Base-by-base conservation (phyloP, 2,329 filamentous ascomycete genomes). In the Aspergillus terreus region DNA sequence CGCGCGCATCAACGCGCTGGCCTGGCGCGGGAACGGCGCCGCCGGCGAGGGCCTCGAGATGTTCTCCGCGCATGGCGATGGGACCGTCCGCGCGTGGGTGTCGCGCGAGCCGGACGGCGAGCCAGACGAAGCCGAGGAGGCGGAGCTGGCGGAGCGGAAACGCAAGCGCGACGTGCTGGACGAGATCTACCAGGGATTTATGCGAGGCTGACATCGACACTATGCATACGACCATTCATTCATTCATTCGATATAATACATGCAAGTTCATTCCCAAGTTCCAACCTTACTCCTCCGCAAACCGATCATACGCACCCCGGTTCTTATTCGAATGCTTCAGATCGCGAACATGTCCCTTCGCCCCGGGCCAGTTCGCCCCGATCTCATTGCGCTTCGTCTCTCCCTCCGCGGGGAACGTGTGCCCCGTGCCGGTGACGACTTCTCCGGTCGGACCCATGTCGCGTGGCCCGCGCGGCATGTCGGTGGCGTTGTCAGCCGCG, bases 11-110 rank as follows among this genome's bases (percentile, higher is more conserved):
- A 91, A 88, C 12, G 82, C 81, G 48, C 77, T 96, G 21, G 85
- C 82, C 1, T 96, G 91, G 90, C 76, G 83, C 33, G 88, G 89
- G 30, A 78, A 80, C 19, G 79, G 80, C 12, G 74, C 75, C 1
- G 78, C 78, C 3, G 77, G 77, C 6, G 71, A 79, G 50, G 84
- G 83, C 0, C 67, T 86, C 1, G 84, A 87, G 58, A 80, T 96
- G 51, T 95, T 90, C 71, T 94, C 90, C 48, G 87, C 85, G 2
- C 90, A 96, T 63, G 78, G 86, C 3, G 90, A 96, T 65, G 92
- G 92, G 0, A 86, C 86, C 47, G 92, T 97, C 51, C 81, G 87
- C 42, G 82, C 82, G 4, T 96, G 92, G 91, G 78, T 80, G 59
- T 87, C 89, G 2, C 74, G 76, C 33, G 71, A 82, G 5, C 70